These are phyloP conservation scores for Apophysomyces ossiformis DNA, from an alignment of 371 early-diverging fungal species.

Conservation along the genomic window DNA sequence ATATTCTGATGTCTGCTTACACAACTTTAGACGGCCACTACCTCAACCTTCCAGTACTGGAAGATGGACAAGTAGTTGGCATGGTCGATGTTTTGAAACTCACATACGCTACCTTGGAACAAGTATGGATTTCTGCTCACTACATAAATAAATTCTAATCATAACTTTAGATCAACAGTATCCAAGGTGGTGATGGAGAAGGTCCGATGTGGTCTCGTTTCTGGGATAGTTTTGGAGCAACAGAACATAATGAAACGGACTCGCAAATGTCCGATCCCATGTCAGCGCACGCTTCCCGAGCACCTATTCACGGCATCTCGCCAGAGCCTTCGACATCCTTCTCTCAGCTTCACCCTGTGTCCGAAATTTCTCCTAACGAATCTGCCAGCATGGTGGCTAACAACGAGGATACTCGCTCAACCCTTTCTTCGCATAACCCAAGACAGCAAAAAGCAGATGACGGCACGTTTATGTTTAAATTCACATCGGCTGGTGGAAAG, in stretches of 20 bases:
- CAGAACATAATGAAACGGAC: constrained; percentile 38
- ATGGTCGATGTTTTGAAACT: constrained; percentile 93
- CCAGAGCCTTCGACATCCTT: constrained; percentile 47
- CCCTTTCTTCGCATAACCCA: constrained; percentile 18
- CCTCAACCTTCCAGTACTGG: constrained; percentile 94
- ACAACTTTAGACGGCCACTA: constrained; percentile 85
- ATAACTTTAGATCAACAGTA: constrained; percentile 28
- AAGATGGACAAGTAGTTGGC: constrained; percentile 80
- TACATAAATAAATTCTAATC: not conserved
- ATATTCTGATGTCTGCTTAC: constrained; percentile 12
- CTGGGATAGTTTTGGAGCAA: constrained; percentile 54
- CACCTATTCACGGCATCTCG: constrained; percentile 28
- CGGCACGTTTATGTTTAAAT: constrained; percentile 32
- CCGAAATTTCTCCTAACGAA: constrained; percentile 56
- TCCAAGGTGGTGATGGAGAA: constrained; percentile 51
- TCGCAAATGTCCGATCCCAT: constrained; percentile 46
- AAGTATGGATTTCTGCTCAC: constrained; percentile 33
- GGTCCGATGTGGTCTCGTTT: constrained; percentile 57
- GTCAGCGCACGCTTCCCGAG: constrained; percentile 14
- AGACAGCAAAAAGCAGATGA: constrained; percentile 12
- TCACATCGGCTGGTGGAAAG: constrained; percentile 29
- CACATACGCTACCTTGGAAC: constrained; percentile 84
- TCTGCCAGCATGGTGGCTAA: constrained; percentile 50
- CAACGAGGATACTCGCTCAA: constrained; percentile 27
- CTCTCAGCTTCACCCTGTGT: constrained; percentile 37